phyloP scores from a whole-genome alignment of 768 basidiomycete species.

The Russula compacta region DNA sequence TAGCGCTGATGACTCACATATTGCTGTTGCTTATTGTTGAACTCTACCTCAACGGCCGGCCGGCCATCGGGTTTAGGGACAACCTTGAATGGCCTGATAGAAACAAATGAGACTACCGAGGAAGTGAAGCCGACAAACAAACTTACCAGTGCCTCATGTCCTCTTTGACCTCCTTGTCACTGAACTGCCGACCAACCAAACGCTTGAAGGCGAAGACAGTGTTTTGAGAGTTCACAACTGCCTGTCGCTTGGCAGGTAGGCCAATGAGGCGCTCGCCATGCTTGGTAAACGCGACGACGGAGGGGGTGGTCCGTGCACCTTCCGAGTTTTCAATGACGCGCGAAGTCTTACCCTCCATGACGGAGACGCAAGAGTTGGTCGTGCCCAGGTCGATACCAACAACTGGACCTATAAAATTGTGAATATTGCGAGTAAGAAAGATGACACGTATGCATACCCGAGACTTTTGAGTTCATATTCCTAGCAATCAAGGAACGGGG shows the following conservation, averaged over 20 bases:
- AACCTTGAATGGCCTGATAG: constrained; percentile 69
- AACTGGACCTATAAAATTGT: constrained; percentile 54
- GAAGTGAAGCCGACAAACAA: background rate
- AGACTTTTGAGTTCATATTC: constrained; percentile 94
- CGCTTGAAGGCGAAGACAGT: constrained; percentile 94
- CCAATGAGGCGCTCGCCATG: constrained; percentile 95
- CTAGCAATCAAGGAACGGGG: constrained; percentile 72
- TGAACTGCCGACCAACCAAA: constrained; percentile 87
- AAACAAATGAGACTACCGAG: background rate
- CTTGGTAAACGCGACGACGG: constrained; percentile 97
- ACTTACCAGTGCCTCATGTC: constrained; percentile 78
- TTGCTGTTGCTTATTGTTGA: constrained; percentile 71
- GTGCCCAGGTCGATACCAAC: constrained; percentile 96
- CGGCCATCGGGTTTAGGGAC: constrained; percentile 62
- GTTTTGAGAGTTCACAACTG: constrained; percentile 90
- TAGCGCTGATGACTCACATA: constrained; percentile 44
- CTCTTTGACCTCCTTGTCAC: constrained; percentile 87
- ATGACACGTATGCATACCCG: constrained; percentile 40
- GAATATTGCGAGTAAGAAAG: background rate
- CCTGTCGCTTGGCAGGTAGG: constrained; percentile 94
- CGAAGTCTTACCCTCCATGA: constrained; percentile 94
- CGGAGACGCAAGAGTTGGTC: constrained; percentile 83
- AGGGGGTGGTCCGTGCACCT: constrained; percentile 96
- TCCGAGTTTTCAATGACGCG: constrained; percentile 97
- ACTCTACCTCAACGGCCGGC: constrained; percentile 79